Percentiles rank a stretch among this genome's conserved stretches.
Evolutionary conservation across 805 yeast genomes (phyloP).

Genomic region (Candida patagonica): DNA sequence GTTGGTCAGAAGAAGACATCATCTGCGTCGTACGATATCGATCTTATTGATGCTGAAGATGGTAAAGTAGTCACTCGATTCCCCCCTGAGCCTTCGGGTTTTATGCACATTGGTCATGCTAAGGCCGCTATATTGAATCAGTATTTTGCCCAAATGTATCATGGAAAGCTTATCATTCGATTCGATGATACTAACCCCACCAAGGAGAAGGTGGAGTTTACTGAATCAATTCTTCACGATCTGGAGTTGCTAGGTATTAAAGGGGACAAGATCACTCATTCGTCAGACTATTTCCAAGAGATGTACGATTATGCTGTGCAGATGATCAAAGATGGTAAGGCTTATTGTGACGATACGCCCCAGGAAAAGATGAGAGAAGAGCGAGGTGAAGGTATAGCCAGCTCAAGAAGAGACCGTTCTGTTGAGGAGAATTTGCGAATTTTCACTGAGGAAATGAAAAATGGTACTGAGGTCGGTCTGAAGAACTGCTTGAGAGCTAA

Average conservation of each 20-base stretch:
- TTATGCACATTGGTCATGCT: constrained; percentile 97
- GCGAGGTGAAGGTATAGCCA: constrained; percentile 94
- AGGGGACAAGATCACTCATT: constrained; percentile 80
- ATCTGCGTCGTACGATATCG: constrained; percentile 93
- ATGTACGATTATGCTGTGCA: constrained; percentile 83
- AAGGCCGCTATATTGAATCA: constrained; percentile 96
- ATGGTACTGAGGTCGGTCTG: constrained; percentile 87
- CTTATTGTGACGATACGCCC: constrained; percentile 96
- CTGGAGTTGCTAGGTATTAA: constrained; percentile 81
- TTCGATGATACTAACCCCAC: constrained; percentile 98
- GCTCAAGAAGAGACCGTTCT: constrained; percentile 83
- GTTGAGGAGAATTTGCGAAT: constrained; percentile 85
- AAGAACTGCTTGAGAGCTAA: constrained; percentile 94
- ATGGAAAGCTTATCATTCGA: constrained; percentile 93
- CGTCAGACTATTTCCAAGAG: constrained; percentile 86
- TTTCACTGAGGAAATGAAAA: constrained; percentile 85
- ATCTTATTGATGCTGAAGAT: constrained; percentile 78
- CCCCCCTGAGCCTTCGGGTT: constrained; percentile 99
- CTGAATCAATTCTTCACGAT: constrained; percentile 90
- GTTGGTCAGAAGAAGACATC: constrained; percentile 72
- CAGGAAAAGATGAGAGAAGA: constrained; percentile 95
- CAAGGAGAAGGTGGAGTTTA: constrained; percentile 91
- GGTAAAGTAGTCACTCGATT: constrained; percentile 98
- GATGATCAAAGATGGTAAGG: constrained; percentile 90
- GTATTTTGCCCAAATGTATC: constrained; percentile 90